Evolutionary conservation across 331 rosid species (phyloP).

Genomic region (Acacia pycnantha): DNA sequence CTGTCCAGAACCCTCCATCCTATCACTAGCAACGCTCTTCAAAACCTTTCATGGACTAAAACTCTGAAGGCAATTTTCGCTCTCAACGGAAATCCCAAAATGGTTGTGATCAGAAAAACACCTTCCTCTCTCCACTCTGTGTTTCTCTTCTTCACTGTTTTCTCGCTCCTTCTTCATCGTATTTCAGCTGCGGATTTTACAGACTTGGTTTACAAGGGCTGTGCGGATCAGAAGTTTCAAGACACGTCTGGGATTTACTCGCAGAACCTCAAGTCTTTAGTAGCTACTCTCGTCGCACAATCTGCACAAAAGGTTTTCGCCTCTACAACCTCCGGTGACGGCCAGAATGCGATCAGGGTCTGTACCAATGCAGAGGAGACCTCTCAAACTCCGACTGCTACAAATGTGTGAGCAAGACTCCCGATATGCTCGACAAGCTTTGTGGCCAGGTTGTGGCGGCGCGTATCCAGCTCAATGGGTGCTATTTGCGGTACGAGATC

Average conservation of each 20-base stretch:
- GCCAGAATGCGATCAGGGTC: slow-evolving; percentile 47
- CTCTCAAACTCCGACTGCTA: slow-evolving; percentile 59
- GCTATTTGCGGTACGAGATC: slow-evolving; percentile 68
- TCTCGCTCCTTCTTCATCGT: neutral
- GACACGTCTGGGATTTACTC: slow-evolving; percentile 53
- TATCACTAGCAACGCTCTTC: no score
- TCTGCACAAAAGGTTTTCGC: slow-evolving; percentile 61
- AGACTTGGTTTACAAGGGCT: slow-evolving; percentile 71
- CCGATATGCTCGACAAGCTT: slow-evolving; percentile 38
- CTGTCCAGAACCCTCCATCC: slow-evolving; percentile 28
- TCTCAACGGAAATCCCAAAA: slow-evolving; percentile 25
- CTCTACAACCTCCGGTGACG: slow-evolving; percentile 57
- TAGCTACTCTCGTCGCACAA: slow-evolving; percentile 45
- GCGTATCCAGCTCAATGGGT: slow-evolving; percentile 78
- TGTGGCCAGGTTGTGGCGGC: slow-evolving; percentile 66
- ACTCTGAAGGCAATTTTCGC: neutral
- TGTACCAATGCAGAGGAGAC: slow-evolving; percentile 95
- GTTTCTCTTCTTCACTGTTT: slow-evolving; percentile 8
- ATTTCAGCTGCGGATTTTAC: slow-evolving; percentile 42
- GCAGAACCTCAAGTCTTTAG: slow-evolving; percentile 57
- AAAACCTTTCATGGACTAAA: slow-evolving; percentile 20
- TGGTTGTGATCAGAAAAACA: slow-evolving; percentile 39
- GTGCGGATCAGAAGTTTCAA: slow-evolving; percentile 64
- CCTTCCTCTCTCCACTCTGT: slow-evolving; percentile 9
- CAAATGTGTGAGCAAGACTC: slow-evolving; percentile 56